Conservation (phyloP, 1,284 basidiomycete genomes). For the Leucoagaricus sp. region DNA sequence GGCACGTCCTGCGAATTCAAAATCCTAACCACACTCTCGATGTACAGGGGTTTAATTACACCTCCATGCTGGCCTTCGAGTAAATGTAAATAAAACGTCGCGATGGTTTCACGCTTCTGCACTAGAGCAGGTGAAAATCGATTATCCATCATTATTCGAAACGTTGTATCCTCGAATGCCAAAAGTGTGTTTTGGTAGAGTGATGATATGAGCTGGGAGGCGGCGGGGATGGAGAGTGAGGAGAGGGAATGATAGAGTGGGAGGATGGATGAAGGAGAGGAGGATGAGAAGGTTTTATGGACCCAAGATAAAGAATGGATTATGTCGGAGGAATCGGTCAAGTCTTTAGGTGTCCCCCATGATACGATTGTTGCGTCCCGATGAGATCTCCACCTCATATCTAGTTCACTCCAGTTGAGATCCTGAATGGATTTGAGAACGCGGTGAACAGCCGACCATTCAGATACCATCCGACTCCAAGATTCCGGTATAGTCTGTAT, state of each 20-base stretch:
- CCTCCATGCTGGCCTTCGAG: constrained; percentile 24
- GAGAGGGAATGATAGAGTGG: constrained; percentile 26
- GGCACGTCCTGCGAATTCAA: constrained; percentile 31
- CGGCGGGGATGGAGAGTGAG: constrained; percentile 25
- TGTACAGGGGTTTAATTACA: constrained; percentile 22
- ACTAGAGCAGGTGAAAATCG: constrained; percentile 23
- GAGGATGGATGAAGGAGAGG: constrained; percentile 26
- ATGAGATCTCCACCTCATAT: constrained; percentile 29
- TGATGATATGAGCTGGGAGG: constrained; percentile 23
- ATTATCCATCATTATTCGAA: constrained; percentile 28
- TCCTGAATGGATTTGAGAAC: constrained; percentile 25
- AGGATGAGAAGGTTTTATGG: constrained; percentile 24
- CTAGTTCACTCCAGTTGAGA: constrained; percentile 28
- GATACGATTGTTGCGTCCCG: constrained; percentile 25
- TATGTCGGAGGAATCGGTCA: constrained; percentile 24
- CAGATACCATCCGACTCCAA: constrained; percentile 15
- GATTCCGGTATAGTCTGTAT: constrained; percentile 17
- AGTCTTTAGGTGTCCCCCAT: constrained; percentile 22
- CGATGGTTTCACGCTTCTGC: constrained; percentile 30
- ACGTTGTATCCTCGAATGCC: constrained; percentile 26
- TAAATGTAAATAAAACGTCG: constrained; percentile 28
- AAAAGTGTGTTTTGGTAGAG: constrained; percentile 26
- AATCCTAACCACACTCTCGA: constrained; percentile 29
- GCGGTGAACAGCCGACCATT: constrained; percentile 23
- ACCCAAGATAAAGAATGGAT: constrained; percentile 28